Conservation (phyloP, 23 red algal species). For the Gracilariopsis chorda region DNA sequence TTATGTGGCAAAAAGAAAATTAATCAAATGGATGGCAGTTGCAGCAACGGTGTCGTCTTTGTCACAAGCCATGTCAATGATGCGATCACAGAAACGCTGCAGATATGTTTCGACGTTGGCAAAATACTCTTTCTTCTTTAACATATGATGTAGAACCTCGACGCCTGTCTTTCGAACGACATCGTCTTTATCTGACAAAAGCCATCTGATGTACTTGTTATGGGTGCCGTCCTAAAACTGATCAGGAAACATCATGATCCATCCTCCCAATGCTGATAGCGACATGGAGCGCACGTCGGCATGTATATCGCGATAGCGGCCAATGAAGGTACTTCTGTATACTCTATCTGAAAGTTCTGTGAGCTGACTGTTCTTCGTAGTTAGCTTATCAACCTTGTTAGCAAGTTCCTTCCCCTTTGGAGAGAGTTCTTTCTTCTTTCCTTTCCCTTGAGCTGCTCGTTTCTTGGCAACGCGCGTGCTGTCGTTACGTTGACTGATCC, state of each 20-base stretch:
- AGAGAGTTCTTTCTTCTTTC: conserved; percentile 4
- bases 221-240: conserved; percentile 75
- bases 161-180: conserved; percentile 63
- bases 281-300: conserved; percentile 60
- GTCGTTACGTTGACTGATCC: background rate
- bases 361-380: conserved; percentile 47
- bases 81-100: conserved; percentile 66
- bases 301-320: conserved; percentile 77
- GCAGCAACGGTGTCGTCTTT: conserved; percentile 70
- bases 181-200: conserved; percentile 81
- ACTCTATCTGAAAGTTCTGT: conserved; percentile 66
- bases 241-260: conserved; percentile 71
- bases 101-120: conserved; percentile 67
- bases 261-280: conserved; percentile 63
- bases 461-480: background rate
- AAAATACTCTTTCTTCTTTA: conserved; percentile 40
- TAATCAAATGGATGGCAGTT: conserved; percentile 62
- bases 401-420: conserved; percentile 43
- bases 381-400: conserved; percentile 38
- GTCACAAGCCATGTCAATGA: conserved; percentile 84
- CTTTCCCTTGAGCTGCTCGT: background rate
- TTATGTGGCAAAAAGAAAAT: conserved; percentile 28
- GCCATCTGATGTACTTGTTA: conserved; percentile 92
- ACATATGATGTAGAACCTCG: conserved; percentile 41
- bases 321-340: conserved; percentile 60